Evolutionary conservation across 345 rosid species (phyloP), one percentile per base, ranked within the genome.

Genomic region (Trapa bicornis): DNA sequence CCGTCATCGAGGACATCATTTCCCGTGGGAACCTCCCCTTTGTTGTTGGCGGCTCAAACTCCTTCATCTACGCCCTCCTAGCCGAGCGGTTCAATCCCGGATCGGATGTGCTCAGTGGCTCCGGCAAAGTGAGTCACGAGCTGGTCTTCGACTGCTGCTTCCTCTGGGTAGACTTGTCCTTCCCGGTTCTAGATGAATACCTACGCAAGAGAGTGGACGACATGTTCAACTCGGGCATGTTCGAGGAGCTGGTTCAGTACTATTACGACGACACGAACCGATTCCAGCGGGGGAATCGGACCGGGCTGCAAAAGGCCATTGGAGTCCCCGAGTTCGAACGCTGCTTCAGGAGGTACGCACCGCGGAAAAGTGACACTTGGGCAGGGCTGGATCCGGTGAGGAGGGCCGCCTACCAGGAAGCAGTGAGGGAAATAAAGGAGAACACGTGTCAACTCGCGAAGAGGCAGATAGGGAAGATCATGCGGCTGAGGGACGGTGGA

Each of bases 41-140:
- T 1, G 65, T 94, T 11, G 97, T 81, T 14, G 99, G 99, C 42
- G 97, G 99, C 67, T 94, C 99, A 39, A 94, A 91, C 83, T 83
- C 99, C 10, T 80, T 89, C 61, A 69, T 91, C 6, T 87, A 91
- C 74, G 92, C 96, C 3, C 84, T 89, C 4, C 75, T 94, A 6
- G 83, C 76, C 6, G 83, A 89, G 33, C 62, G 75, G 13, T 89
- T 82, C 70, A 78, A 84, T 75, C 88, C 89, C 5, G 75, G 45
- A 37, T 3, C 70, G 2, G 83, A 85, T 70, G 86, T 82, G 16
- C 87, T 87, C 36, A 65, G 77, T 50, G 78, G 72, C 61, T 64
- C 56, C 48, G 36, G 9, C 33, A 37, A 82, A 10, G 68, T 71
- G 64, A 75, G 76, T 65, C 64, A 72, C 22, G 80, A 74, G 75